These are phyloP conservation scores for Globisporangium heterothallicum DNA, from an alignment of 352 stramenopile genomes.

Conservation along the genomic window DNA sequence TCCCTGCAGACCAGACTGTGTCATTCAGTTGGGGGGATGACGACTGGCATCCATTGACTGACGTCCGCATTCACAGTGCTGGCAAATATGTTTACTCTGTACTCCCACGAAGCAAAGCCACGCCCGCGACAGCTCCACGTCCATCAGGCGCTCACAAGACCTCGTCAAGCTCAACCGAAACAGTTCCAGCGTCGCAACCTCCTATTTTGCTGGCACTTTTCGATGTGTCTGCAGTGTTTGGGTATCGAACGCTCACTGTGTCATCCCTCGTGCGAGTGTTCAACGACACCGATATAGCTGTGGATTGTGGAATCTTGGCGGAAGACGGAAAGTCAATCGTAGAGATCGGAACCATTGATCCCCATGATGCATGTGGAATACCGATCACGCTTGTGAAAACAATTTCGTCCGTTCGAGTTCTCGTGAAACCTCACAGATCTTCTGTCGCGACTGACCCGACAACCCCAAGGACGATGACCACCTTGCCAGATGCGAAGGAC, in stretches of 20 bases:
- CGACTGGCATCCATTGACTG: conserved; percentile 66
- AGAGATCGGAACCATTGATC: conserved; percentile 55
- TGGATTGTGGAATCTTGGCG: conserved; percentile 57
- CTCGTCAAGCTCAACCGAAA: conserved; percentile 2
- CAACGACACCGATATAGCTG: conserved; percentile 55
- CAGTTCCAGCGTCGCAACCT: background rate
- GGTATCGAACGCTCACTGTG: conserved; percentile 71
- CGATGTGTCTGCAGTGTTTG: conserved; percentile 64
- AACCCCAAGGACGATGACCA: background rate
- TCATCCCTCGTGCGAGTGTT: conserved; percentile 75
- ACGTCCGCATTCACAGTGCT: conserved; percentile 69
- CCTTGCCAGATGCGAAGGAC: conserved; percentile 20
- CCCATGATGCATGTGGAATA: conserved; percentile 53
- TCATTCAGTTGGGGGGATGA: conserved; percentile 70
- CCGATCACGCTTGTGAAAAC: conserved; percentile 58
- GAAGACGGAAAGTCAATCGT: conserved; percentile 55
- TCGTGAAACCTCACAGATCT: conserved; percentile 48
- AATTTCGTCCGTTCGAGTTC: conserved; percentile 49
- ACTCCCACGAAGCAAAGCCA: conserved; percentile 17
- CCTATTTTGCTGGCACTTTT: conserved; percentile 58
- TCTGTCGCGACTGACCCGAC: background rate
- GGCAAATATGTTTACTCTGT: conserved; percentile 79
- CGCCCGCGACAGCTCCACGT: background rate
- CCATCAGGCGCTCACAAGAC: background rate
- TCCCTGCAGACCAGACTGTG: conserved; percentile 67